phyloP scores from a whole-genome alignment of 495 filamentous ascomycete genomes.

The Penicillium angulare region DNA sequence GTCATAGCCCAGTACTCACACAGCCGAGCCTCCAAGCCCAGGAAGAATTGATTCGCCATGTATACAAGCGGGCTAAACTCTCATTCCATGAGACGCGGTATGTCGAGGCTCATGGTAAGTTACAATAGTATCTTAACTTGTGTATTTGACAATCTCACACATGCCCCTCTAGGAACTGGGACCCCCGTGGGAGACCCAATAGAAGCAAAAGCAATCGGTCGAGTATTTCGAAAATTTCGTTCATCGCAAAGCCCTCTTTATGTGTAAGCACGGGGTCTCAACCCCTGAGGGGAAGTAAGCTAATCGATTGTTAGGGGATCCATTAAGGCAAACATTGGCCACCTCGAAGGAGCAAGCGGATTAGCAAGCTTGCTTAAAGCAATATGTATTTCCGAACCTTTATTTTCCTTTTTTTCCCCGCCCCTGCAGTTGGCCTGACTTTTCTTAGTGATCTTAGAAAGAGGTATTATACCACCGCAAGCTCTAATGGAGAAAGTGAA shows the following conservation, averaged over 20 bases:
- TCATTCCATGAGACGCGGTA: neutral
- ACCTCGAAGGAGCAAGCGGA: slow-evolving; percentile 56
- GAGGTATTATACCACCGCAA: slow-evolving; percentile 31
- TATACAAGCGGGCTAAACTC: neutral
- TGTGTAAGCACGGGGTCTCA: neutral
- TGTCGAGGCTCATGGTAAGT: neutral
- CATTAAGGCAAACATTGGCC: slow-evolving; percentile 37
- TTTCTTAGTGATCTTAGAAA: slow-evolving; percentile 6
- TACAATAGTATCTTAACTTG: neutral
- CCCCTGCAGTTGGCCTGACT: neutral
- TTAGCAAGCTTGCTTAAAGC: slow-evolving; percentile 59
- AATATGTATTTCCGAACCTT: slow-evolving; percentile 44
- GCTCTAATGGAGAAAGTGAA: neutral
- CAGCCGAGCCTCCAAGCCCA: neutral
- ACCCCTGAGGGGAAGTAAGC: too few relatives aligned
- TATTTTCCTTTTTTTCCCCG: neutral
- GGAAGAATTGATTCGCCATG: neutral
- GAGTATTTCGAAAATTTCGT: neutral
- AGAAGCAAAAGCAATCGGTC: neutral
- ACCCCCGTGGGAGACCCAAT: neutral
- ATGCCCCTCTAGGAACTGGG: neutral
- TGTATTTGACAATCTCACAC: neutral
- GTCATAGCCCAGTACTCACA: slow-evolving; percentile 15
- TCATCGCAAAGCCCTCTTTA: neutral
- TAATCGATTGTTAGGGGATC: too few relatives aligned